Conservation (phyloP, 2,329 filamentous ascomycete species). For the Trichophaea hybrida region DNA sequence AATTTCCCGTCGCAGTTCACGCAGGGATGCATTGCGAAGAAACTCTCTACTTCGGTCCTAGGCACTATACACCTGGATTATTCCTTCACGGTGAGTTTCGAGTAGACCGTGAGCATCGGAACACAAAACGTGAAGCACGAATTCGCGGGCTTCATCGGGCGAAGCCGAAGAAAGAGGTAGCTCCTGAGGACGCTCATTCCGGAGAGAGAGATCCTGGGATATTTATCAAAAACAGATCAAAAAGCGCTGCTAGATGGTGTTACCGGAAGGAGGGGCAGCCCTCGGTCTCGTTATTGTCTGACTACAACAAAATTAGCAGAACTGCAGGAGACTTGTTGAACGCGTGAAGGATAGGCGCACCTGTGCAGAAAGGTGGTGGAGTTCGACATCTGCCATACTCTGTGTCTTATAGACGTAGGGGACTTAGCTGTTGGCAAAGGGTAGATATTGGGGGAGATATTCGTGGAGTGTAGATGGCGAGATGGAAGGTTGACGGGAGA, state of each 20-base stretch:
- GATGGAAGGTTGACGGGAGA: no score
- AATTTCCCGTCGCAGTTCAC: neutral
- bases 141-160: neutral
- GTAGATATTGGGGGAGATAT: no score
- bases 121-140: neutral
- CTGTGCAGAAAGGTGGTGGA: no score
- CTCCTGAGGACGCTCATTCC: neutral
- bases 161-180: neutral
- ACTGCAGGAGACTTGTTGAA: no score
- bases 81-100: neutral
- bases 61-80: neutral
- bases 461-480: no score
- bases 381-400: no score
- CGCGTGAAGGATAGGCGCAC: no score
- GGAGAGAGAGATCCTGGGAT: neutral
- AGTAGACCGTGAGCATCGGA: neutral
- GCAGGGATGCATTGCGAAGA: neutral
- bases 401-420: no score
- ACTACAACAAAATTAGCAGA: no score
- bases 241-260: neutral
- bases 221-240: neutral
- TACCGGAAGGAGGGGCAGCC: neutral
- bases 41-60: neutral
- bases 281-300: no score
- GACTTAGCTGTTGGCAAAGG: no score